phyloP scores from a whole-genome alignment of 225 moss, liverwort and hornwort genomes.

The Straminergon stramineum region DNA sequence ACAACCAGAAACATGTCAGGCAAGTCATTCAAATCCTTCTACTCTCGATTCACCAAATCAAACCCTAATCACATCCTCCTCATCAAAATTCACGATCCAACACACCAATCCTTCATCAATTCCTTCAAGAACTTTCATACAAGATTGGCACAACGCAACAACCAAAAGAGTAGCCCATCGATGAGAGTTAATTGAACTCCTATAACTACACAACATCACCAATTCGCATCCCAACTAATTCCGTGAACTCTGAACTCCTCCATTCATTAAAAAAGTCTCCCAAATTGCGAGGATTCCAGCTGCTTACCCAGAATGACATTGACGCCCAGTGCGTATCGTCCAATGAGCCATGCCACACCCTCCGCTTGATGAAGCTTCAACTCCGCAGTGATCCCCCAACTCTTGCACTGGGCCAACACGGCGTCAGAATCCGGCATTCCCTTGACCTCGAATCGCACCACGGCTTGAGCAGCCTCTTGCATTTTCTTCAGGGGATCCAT shows the following conservation, averaged over 20 bases:
- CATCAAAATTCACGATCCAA: neutral
- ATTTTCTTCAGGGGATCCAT: conserved; percentile 49
- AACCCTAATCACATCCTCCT: neutral
- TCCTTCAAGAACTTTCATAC: neutral
- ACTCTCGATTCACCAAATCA: neutral
- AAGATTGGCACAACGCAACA: neutral
- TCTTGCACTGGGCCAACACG: conserved; percentile 33
- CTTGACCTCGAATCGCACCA: neutral
- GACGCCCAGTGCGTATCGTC: conserved; percentile 52
- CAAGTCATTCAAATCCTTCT: neutral
- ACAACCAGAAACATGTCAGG: neutral
- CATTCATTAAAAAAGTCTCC: neutral
- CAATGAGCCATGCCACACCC: conserved; percentile 81
- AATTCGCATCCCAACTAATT: neutral
- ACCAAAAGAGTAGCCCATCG: neutral
- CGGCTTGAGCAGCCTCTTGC: conserved; percentile 33
- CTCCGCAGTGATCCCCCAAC: conserved; percentile 62
- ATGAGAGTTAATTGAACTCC: neutral
- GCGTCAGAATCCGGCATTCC: conserved; percentile 24
- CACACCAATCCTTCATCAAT: neutral
- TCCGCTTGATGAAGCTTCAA: conserved; percentile 78
- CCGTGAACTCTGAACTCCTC: neutral
- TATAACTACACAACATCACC: neutral
- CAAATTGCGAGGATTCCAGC: neutral
- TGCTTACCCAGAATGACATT: conserved; percentile 56